Evolutionary conservation across 306 rosid genomes (phyloP).

Genomic region (Cajanus cajan): DNA sequence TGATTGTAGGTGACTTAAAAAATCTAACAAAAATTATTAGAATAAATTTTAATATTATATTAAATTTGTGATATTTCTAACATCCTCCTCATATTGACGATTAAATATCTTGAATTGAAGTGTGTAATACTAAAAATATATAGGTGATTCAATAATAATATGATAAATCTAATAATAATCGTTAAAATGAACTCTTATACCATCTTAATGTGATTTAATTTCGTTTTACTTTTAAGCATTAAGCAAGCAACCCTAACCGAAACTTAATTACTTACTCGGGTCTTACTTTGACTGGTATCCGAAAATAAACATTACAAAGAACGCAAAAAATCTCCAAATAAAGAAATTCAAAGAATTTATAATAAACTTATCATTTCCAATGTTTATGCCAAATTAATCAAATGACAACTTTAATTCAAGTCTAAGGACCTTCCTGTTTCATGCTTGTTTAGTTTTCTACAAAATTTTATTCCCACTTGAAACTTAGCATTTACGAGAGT

Average conservation of each 20-base stretch:
- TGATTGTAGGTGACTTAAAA: no score
- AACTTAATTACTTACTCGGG: background rate
- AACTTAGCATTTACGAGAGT: background rate
- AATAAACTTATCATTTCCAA: background rate
- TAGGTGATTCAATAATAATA: no score
- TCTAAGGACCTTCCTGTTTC: background rate
- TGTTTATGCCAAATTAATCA: background rate
- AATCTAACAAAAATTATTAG: no score
- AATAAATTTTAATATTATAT: no score
- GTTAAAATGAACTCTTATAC: no score
- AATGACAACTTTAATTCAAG: conserved; percentile 23
- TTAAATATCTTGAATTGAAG: no score
- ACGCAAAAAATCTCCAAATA: background rate
- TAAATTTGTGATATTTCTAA: no score
- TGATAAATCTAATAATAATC: no score
- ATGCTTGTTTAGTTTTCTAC: background rate
- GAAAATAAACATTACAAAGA: background rate
- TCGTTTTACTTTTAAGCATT: background rate
- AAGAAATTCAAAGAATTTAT: background rate
- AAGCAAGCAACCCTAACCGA: background rate
- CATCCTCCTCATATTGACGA: no score
- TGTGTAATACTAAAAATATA: no score
- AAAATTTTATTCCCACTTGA: background rate
- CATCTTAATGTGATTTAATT: no score
- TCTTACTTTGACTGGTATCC: background rate